These are phyloP conservation scores for Petunia hybrid DNA, from an alignment of 305 asterid genomes.

Conservation along the genomic window DNA sequence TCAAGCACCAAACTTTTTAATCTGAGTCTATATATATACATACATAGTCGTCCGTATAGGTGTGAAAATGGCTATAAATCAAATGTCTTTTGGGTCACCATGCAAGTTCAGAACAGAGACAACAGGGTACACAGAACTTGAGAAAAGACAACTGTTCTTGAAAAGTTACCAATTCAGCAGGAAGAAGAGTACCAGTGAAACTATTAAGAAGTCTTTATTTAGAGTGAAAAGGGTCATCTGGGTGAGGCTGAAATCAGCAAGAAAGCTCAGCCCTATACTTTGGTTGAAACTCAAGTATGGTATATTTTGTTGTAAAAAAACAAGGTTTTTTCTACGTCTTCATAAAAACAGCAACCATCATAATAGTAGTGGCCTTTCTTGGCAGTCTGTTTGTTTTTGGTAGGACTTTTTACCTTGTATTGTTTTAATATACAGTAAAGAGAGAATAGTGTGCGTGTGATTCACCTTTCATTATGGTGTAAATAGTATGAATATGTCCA, in stretches of 20 bases:
- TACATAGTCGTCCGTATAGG: neutral
- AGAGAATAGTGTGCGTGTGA: no score
- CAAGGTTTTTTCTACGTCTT: slow-evolving; percentile 47
- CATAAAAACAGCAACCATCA: neutral
- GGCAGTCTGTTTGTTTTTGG: no score
- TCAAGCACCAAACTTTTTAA: no score
- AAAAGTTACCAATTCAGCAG: slow-evolving; percentile 82
- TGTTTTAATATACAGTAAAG: no score
- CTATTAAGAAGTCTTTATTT: slow-evolving; percentile 58
- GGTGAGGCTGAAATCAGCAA: slow-evolving; percentile 56
- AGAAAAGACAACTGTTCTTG: slow-evolving; percentile 78
- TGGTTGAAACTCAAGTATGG: slow-evolving; percentile 60
- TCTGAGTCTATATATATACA: neutral
- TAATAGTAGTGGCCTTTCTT: no score
- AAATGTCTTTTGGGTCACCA: no score
- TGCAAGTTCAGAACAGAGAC: neutral
- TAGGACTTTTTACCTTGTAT: no score
- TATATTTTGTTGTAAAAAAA: slow-evolving; percentile 37
- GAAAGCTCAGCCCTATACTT: slow-evolving; percentile 50
- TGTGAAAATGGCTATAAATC: no score
- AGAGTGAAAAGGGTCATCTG: slow-evolving; percentile 33
- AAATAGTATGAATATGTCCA: no score
- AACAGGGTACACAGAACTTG: slow-evolving; percentile 42
- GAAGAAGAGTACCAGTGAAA: slow-evolving; percentile 62
- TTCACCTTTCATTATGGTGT: no score